Conservation (phyloP, 345 rosid genomes). For the Arabis alpina region DNA sequence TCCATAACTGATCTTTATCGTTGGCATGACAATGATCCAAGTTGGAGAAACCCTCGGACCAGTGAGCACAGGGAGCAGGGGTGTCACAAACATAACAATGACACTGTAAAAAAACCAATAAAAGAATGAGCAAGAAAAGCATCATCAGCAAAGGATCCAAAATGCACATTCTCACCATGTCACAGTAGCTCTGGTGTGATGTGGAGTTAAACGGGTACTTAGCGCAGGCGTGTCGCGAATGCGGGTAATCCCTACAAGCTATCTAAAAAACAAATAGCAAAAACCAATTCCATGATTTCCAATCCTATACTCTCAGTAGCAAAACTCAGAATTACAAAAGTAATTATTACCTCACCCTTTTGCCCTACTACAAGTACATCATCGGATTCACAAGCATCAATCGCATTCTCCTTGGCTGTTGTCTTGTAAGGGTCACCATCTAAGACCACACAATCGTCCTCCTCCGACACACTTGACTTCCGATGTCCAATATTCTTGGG, state of each 20-base stretch:
- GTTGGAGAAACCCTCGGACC: constrained; percentile 50
- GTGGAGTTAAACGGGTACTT: constrained; percentile 63
- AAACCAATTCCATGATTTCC: background rate
- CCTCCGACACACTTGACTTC: background rate
- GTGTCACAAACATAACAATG: constrained; percentile 87
- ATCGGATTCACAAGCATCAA: background rate
- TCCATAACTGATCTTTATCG: constrained; percentile 65
- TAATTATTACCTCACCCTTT: constrained; percentile 28
- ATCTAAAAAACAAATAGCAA: constrained; percentile 48
- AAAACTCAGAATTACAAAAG: background rate
- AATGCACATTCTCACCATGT: constrained; percentile 52
- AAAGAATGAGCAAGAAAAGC: background rate
- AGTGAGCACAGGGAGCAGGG: constrained; percentile 66
- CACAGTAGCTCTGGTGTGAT: constrained; percentile 57
- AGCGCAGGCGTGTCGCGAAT: constrained; percentile 76
- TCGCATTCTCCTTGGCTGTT: background rate
- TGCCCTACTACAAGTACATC: constrained; percentile 26
- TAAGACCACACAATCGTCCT: constrained; percentile 40
- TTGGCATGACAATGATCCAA: constrained; percentile 82
- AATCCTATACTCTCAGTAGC: background rate
- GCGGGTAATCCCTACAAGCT: constrained; percentile 92
- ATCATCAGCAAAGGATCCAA: background rate
- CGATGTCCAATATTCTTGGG: background rate
- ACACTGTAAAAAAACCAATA: constrained; percentile 52
- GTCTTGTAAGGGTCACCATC: constrained; percentile 33